phyloP scores from a whole-genome alignment of 495 filamentous ascomycete species.

The Penicillium malachiteum region DNA sequence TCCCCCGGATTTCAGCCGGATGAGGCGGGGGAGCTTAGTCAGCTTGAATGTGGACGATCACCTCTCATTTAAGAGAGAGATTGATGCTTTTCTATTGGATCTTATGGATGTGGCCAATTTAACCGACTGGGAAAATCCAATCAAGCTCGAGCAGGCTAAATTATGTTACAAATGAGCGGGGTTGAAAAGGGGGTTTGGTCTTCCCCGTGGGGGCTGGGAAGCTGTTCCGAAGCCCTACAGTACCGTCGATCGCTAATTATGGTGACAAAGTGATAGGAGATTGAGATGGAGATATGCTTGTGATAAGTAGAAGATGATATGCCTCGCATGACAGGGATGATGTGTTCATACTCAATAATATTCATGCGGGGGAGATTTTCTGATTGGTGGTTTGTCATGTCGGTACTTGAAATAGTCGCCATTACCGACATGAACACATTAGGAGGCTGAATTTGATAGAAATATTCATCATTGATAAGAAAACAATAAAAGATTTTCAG shows the following conservation, averaged over 20 bases:
- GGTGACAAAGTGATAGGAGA: neutral
- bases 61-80: neutral
- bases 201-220: neutral
- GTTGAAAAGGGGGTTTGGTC: neutral
- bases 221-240: neutral
- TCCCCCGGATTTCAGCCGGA: neutral
- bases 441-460: neutral
- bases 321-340: neutral
- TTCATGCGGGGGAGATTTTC: neutral
- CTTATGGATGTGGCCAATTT: too few relatives aligned
- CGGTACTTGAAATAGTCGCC: neutral
- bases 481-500: too few relatives aligned
- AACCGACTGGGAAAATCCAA: too few relatives aligned
- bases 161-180: neutral
- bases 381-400: neutral
- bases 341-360: neutral
- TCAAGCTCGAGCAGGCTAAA: too few relatives aligned
- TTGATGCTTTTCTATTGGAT: neutral
- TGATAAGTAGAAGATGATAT: neutral
- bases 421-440: neutral
- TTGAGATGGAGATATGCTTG: neutral
- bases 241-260: neutral
- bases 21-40: neutral
- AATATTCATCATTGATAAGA: neutral
- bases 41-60: neutral